These are phyloP conservation scores for Isoetes taiwanensis DNA, from an alignment of 75 land plant genomes.

Conservation along the genomic window DNA sequence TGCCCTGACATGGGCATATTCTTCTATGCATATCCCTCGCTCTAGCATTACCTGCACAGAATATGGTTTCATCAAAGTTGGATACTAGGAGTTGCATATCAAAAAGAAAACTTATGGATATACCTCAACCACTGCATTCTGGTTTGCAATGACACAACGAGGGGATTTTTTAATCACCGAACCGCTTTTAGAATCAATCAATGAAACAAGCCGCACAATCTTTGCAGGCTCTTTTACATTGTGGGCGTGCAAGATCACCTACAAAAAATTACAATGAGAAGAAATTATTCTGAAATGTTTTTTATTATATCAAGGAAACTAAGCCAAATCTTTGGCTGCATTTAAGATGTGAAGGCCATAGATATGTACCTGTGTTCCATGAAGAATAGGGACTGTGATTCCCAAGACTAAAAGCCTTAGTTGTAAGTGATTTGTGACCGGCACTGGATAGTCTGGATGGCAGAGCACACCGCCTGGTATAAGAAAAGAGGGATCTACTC, in stretches of 20 bases:
- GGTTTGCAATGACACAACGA: slow-evolving; percentile 59
- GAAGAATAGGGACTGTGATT: slow-evolving; percentile 45
- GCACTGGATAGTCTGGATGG: slow-evolving; percentile 81
- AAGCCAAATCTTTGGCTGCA: not conserved
- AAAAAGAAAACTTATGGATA: not conserved
- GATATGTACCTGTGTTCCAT: slow-evolving; percentile 61
- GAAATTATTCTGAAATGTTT: not conserved
- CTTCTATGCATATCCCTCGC: slow-evolving; percentile 56
- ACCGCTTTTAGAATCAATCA: slow-evolving; percentile 76
- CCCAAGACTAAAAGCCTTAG: slow-evolving; percentile 62
- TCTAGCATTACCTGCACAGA: slow-evolving; percentile 45
- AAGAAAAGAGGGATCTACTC: slow-evolving; percentile 42
- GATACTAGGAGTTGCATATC: not conserved
- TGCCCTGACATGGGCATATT: slow-evolving; percentile 47
- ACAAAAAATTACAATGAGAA: not conserved
- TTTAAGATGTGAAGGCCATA: not conserved
- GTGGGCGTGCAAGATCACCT: slow-evolving; percentile 85
- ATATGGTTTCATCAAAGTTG: not conserved
- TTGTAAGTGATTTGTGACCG: slow-evolving; percentile 49
- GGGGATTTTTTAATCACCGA: slow-evolving; percentile 51
- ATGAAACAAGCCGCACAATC: slow-evolving; percentile 39
- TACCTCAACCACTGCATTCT: slow-evolving; percentile 85
- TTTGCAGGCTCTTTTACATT: slow-evolving; percentile 80
- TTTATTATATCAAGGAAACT: not conserved
- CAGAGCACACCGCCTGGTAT: slow-evolving; percentile 76